Base-by-base conservation (phyloP, 345 rosid genomes). In the Psidium friedrichsthalianum region DNA sequence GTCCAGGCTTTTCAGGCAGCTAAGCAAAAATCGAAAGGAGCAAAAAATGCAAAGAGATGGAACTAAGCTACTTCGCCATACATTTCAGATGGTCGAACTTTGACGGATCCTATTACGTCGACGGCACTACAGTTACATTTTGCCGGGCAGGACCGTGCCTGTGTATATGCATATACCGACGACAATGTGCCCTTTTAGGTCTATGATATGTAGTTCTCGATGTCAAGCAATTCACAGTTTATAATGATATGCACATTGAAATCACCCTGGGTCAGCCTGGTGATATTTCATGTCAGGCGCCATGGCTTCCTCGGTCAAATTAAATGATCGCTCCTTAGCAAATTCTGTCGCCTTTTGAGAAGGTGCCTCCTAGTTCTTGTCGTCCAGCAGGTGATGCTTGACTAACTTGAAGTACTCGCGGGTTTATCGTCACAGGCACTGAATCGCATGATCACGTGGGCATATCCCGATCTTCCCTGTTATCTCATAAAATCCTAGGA, bases 41-140 rank as follows among this genome's bases (percentile, higher is more conserved):
- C 29, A 85, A 97, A 97, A 92, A 97, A 97, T 40, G 85, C 98
- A 20, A 97, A 95, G 94, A 92, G 98, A 92, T 97, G 99, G 99
- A 97, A 95, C n/a, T 96, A 93, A 94, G 82, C 16, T 1, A 27
- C 56, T 22, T 36, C 1, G 25, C 25, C 24, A 18, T 36, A 69
- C 22, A 20, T 69, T 69, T 69, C 47, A 69, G 80, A 69, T 5
- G 6, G 47, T 20, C 22, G 13, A 9, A 18, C 80, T 69, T 36
- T 3, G 7, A 69, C 21, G 21, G 24, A 36, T 69, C 80, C 80
- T 32, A 69, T 69, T 21, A 18, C 6, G 24, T 25, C 36, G 47
- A 69, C 25, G 80, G 80, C 80, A 36, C 80, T 18, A 18, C 80
- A 36, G 14, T 69, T 69, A 5, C 14, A 4, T 69, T 36, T 69